phyloP scores from a whole-genome alignment of 768 basidiomycete genomes.

The Lentinula guzmanii region DNA sequence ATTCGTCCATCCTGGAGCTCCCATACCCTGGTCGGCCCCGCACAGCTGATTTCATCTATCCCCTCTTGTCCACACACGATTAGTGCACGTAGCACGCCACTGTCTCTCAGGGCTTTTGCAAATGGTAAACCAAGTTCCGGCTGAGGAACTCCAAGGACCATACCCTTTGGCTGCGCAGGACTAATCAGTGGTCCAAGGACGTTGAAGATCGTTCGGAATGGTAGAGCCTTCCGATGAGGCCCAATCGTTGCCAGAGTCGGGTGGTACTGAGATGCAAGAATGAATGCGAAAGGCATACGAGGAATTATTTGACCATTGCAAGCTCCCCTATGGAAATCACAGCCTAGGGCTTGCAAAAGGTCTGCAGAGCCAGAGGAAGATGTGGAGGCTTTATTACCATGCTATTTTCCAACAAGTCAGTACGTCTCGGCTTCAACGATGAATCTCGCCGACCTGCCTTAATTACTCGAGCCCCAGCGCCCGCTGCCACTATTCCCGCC shows the following conservation, averaged over 20 bases:
- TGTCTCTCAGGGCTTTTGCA: constrained; percentile 63
- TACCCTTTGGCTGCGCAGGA: constrained; percentile 78
- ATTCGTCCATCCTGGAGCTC: constrained; percentile 68
- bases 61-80: constrained; percentile 93
- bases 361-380: constrained; percentile 95
- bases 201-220: constrained; percentile 97
- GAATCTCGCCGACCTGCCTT: constrained; percentile 47
- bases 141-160: constrained; percentile 89
- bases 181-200: constrained; percentile 91
- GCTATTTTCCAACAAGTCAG: constrained; percentile 41
- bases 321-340: constrained; percentile 46
- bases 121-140: constrained; percentile 77
- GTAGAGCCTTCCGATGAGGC: constrained; percentile 79
- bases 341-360: constrained; percentile 78
- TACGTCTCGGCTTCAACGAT: constrained; percentile 2
- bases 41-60: constrained; percentile 94
- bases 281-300: constrained; percentile 80
- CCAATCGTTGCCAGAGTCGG: constrained; percentile 77
- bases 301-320: constrained; percentile 45
- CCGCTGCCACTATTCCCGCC: constrained; percentile 90
- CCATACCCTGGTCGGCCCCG: constrained; percentile 85
- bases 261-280: constrained; percentile 93
- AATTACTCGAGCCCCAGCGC: constrained; percentile 87
- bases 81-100: constrained; percentile 76
- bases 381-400: constrained; percentile 86